Evolutionary conservation across 2,329 filamentous ascomycete genomes (phyloP).

Genomic region (Alternaria triticina): DNA sequence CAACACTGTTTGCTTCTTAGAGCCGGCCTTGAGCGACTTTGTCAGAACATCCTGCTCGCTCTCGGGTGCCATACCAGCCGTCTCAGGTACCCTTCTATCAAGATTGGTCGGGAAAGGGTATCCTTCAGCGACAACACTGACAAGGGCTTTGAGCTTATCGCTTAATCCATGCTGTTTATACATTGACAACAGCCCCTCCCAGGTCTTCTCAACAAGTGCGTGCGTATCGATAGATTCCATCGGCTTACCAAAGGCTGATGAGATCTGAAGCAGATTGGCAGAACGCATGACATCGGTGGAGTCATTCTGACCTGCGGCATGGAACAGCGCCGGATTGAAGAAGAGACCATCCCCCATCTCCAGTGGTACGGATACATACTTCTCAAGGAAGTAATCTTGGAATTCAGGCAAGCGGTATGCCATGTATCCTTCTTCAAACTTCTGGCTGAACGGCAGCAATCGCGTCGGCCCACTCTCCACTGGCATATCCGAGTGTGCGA

Average conservation of each 20-base stretch:
- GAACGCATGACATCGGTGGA: slow-evolving; percentile 57
- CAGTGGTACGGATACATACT: slow-evolving; percentile 61
- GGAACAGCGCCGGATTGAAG: slow-evolving; percentile 69
- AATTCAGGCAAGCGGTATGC: slow-evolving; percentile 63
- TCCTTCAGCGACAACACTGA: slow-evolving; percentile 62
- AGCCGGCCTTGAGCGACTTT: slow-evolving; percentile 51
- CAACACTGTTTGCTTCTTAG: slow-evolving; percentile 53
- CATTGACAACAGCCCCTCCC: slow-evolving; percentile 48
- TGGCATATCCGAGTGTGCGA: slow-evolving; percentile 68
- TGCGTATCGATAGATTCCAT: slow-evolving; percentile 67
- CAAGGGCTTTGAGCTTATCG: slow-evolving; percentile 54
- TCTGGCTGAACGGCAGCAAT: slow-evolving; percentile 66
- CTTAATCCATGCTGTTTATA: slow-evolving; percentile 49
- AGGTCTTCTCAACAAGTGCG: slow-evolving; percentile 56
- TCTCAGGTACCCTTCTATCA: slow-evolving; percentile 62
- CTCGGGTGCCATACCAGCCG: slow-evolving; percentile 65
- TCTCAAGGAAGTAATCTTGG: slow-evolving; percentile 59
- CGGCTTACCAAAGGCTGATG: slow-evolving; percentile 66
- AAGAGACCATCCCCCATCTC: slow-evolving; percentile 66
- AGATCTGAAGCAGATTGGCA: slow-evolving; percentile 69
- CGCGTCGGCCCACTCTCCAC: slow-evolving; percentile 65
- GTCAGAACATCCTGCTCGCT: slow-evolving; percentile 63
- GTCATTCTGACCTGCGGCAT: slow-evolving; percentile 67
- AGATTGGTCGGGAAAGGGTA: slow-evolving; percentile 70
- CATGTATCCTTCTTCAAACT: slow-evolving; percentile 63